Percentiles rank a stretch among this genome's conserved stretches.
Evolutionary conservation across 305 asterid species (phyloP).

Genomic region (Striga hermonthica): DNA sequence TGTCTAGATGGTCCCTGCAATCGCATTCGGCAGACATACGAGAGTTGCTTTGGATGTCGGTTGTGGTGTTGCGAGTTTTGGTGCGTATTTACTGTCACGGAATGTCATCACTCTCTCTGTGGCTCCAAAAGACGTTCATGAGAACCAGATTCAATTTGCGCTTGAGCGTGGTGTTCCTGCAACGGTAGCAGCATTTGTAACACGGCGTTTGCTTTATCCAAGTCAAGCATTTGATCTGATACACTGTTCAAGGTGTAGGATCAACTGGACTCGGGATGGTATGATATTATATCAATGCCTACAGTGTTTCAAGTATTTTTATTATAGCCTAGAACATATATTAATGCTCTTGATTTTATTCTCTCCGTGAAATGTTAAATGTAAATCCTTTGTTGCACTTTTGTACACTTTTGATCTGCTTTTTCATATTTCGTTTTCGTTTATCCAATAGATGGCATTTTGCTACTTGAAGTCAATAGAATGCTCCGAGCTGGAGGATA

Average conservation of each 20-base stretch:
- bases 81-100: conserved; percentile 76
- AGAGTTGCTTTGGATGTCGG: conserved; percentile 88
- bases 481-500: conserved; percentile 95
- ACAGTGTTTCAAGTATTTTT: conserved; percentile 18
- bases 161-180: conserved; percentile 98
- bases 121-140: conserved; percentile 93
- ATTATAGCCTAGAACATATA: conserved; percentile 18
- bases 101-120: conserved; percentile 75
- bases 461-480: conserved; percentile 88
- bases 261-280: conserved; percentile 98
- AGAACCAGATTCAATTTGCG: conserved; percentile 94
- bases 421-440: not conserved
- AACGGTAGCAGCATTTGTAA: conserved; percentile 82
- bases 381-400: not conserved
- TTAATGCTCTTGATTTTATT: conserved; percentile 17
- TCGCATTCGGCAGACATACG: conserved; percentile 75
- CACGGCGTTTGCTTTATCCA: conserved; percentile 71
- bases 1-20: conserved; percentile 77
- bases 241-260: conserved; percentile 91
- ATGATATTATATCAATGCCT: conserved; percentile 32
- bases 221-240: conserved; percentile 90
- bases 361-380: not conserved
- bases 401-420: conserved; percentile 4
- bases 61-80: conserved; percentile 97
- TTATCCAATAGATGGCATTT: conserved; percentile 62